A percentile compares a stretch with the other conserved stretches of the same genome.
Conservation (phyloP, 352 stramenopile genomes). For the Phytopythium chamaehyphon region DNA sequence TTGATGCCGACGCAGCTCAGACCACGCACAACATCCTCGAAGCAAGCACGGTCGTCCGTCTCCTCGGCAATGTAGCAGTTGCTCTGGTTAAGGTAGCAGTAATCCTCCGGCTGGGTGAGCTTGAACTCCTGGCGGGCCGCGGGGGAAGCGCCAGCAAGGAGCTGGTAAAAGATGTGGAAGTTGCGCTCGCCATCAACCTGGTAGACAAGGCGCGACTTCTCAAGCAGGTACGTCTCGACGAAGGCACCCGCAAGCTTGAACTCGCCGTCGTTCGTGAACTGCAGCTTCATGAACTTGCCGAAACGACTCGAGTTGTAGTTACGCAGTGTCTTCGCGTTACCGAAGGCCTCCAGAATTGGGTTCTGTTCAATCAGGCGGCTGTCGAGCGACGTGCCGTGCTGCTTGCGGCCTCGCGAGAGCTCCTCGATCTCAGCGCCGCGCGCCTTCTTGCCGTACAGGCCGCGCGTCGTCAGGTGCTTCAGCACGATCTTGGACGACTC, state of each 20-base stretch:
- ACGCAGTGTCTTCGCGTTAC: slow-evolving; percentile 93
- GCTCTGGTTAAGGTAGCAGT: slow-evolving; percentile 93
- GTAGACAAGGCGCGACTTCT: slow-evolving; percentile 87
- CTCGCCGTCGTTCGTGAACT: slow-evolving; percentile 87
- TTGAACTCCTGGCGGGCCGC: slow-evolving; percentile 54
- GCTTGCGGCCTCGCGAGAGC: slow-evolving; percentile 40
- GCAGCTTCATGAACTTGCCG: slow-evolving; percentile 95
- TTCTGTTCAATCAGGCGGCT: slow-evolving; percentile 89
- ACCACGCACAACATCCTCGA: slow-evolving; percentile 62
- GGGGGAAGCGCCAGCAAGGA: slow-evolving; percentile 66
- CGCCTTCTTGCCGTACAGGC: slow-evolving; percentile 83
- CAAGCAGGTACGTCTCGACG: slow-evolving; percentile 85
- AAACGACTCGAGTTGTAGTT: slow-evolving; percentile 96
- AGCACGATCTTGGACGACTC: slow-evolving; percentile 90
- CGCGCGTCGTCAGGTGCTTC: slow-evolving; percentile 82
- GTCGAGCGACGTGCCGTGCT: slow-evolving; percentile 65
- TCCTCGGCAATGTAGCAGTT: slow-evolving; percentile 91
- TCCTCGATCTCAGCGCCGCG: slow-evolving; percentile 69
- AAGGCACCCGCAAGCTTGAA: slow-evolving; percentile 86
- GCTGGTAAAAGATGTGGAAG: slow-evolving; percentile 96
- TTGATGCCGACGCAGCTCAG: slow-evolving; percentile 78
- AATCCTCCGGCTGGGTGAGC: slow-evolving; percentile 80
- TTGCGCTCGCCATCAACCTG: slow-evolving; percentile 91
- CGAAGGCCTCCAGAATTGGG: slow-evolving; percentile 94
- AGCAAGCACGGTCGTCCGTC: slow-evolving; percentile 88